These are phyloP conservation scores for Rostrohypoxylon terebratum DNA, from an alignment of 495 filamentous ascomycete genomes.

Conservation along the genomic window DNA sequence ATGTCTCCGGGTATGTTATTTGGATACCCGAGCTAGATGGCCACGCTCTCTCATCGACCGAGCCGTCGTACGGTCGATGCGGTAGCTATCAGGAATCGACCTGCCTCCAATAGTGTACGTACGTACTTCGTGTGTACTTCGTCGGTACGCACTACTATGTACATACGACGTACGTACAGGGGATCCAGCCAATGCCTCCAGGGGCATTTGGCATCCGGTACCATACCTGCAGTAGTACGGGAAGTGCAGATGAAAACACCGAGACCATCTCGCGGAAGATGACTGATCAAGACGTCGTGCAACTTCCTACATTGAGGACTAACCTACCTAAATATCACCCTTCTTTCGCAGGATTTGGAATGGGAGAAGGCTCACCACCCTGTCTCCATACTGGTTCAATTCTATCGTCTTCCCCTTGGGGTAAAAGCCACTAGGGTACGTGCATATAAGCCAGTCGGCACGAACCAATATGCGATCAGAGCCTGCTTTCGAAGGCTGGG, in stretches of 20 bases:
- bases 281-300: constrained; percentile 23
- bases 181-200: background rate
- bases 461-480: constrained; percentile 33
- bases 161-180: background rate
- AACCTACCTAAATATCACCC: constrained; percentile 5
- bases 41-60: constrained; percentile 18
- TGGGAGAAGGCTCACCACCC: constrained; percentile 17
- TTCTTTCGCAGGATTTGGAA: constrained; percentile 35
- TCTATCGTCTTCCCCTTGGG: constrained; percentile 42
- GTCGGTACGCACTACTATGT: no score
- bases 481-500: constrained; percentile 14
- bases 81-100: background rate
- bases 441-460: constrained; percentile 39
- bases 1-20: constrained; percentile 13
- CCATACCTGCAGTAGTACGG: constrained; percentile 18
- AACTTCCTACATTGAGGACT: constrained; percentile 20
- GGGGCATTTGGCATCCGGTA: background rate
- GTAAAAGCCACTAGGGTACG: constrained; percentile 37
- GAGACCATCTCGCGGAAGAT: constrained; percentile 13
- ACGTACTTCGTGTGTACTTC: no score
- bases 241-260: constrained; percentile 30
- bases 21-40: constrained; percentile 10
- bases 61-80: constrained; percentile 31
- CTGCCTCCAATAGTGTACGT: no score
- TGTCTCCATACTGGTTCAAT: constrained; percentile 29